Conservation (phyloP, 257 asterid species). For the Solanum pennellii region DNA sequence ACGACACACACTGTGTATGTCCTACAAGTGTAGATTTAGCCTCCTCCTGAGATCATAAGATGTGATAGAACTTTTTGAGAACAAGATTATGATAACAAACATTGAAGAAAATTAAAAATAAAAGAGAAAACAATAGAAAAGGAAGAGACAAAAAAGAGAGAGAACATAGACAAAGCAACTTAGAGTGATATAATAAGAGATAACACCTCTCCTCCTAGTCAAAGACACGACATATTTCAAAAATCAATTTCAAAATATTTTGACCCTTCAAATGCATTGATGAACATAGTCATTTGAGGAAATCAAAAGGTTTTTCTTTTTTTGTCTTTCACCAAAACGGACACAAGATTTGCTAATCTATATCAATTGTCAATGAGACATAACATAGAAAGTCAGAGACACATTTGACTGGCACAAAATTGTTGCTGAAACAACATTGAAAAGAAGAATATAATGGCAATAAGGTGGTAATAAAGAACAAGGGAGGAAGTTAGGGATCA, state of each 20-base stretch:
- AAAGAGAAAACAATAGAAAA: neutral
- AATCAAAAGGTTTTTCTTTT: neutral
- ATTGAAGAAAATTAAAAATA: neutral
- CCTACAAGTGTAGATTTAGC: conserved; percentile 74
- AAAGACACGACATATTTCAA: neutral
- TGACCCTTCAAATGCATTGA: neutral
- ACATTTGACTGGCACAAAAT: neutral
- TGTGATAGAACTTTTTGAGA: neutral
- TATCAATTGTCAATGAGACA: neutral
- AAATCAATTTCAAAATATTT: neutral
- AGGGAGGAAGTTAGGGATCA: neutral
- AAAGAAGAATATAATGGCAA: neutral
- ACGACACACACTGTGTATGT: conserved; percentile 85
- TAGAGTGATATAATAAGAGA: neutral
- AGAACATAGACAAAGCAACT: neutral
- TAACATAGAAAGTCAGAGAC: neutral
- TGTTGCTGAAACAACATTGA: neutral
- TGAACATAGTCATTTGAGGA: neutral
- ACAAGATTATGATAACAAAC: neutral
- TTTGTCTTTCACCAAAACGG: neutral
- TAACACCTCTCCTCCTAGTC: neutral
- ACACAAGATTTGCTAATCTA: neutral
- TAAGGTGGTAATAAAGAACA: neutral
- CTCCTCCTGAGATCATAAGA: conserved; percentile 47
- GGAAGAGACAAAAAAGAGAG: neutral